Percentiles rank a stretch among this genome's conserved stretches.
Conservation (phyloP, 768 basidiomycete genomes). For the Nidularia pulvinata region DNA sequence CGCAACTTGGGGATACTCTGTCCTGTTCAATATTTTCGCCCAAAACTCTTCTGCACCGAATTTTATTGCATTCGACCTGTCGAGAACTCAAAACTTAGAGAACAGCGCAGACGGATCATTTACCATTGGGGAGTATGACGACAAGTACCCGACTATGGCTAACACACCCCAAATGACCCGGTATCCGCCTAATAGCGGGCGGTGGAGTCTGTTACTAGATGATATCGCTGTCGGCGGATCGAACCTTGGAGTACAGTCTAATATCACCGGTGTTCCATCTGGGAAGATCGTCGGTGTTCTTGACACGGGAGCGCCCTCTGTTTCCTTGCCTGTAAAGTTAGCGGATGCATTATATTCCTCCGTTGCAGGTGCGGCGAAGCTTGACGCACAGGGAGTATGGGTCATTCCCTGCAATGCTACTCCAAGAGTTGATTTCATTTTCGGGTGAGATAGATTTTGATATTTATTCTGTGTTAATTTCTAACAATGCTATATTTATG, state of each 20-base stretch:
- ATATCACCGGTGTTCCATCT: constrained; percentile 20
- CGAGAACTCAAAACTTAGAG: constrained; percentile 35
- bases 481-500: background rate
- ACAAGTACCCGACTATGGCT: constrained; percentile 23
- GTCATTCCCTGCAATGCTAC: constrained; percentile 33
- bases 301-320: constrained; percentile 41
- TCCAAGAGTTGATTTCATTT: constrained; percentile 28
- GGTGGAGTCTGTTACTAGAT: constrained; percentile 42
- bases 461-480: constrained; percentile 7
- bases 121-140: constrained; percentile 39
- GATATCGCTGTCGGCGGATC: constrained; percentile 30
- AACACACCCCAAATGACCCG: constrained; percentile 26
- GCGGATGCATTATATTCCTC: constrained; percentile 34
- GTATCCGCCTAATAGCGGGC: constrained; percentile 24
- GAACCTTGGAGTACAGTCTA: constrained; percentile 21
- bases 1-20: constrained; percentile 28
- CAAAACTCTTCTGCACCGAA: constrained; percentile 29
- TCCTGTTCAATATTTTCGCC: constrained; percentile 36
- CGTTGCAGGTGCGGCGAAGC: constrained; percentile 31
- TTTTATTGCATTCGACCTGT: constrained; percentile 39
- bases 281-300: constrained; percentile 32
- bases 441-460: constrained; percentile 28
- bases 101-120: constrained; percentile 38
- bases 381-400: constrained; percentile 23
- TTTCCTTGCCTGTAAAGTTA: constrained; percentile 28